Evolutionary conservation across 768 basidiomycete species (phyloP).

Genomic region (Amanita subjunquillea): DNA sequence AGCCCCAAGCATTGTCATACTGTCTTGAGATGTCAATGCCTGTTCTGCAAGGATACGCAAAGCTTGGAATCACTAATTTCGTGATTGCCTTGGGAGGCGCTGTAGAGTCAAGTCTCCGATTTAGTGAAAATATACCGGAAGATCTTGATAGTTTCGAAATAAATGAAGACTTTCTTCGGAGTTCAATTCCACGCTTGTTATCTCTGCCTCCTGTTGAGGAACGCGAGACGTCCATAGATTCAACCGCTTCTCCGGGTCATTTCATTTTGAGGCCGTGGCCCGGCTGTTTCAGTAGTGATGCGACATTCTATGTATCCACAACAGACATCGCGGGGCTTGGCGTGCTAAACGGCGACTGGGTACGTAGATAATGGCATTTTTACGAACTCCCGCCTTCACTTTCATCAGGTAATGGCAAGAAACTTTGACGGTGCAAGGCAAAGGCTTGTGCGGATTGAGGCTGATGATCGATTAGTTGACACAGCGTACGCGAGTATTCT

Average conservation of each 20-base stretch:
- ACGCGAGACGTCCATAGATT: slow-evolving; percentile 9
- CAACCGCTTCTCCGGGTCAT: slow-evolving; percentile 18
- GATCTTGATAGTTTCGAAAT: slow-evolving; percentile 51
- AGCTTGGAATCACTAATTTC: slow-evolving; percentile 39
- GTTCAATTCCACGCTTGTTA: slow-evolving; percentile 25
- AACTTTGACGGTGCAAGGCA: slow-evolving; percentile 12
- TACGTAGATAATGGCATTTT: slow-evolving; percentile 17
- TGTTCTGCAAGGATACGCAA: slow-evolving; percentile 58
- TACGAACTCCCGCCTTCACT: not conserved
- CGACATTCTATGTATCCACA: slow-evolving; percentile 51
- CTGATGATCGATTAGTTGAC: slow-evolving; percentile 32
- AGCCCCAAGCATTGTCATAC: slow-evolving; percentile 19
- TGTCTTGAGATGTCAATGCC: slow-evolving; percentile 57
- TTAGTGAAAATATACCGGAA: slow-evolving; percentile 9
- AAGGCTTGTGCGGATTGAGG: slow-evolving; percentile 50
- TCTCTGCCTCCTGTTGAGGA: slow-evolving; percentile 7
- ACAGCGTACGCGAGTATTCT: slow-evolving; percentile 20
- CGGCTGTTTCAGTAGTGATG: slow-evolving; percentile 28
- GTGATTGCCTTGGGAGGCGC: slow-evolving; percentile 27
- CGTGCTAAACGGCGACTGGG: slow-evolving; percentile 72
- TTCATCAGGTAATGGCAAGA: slow-evolving; percentile 1
- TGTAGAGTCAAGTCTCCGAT: slow-evolving; percentile 1
- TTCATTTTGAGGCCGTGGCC: slow-evolving; percentile 18
- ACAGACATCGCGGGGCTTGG: slow-evolving; percentile 58
- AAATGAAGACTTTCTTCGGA: slow-evolving; percentile 59